These are phyloP conservation scores for Coniochaeta sp. DNA, from an alignment of 2,329 filamentous ascomycete genomes.

Conservation along the genomic window DNA sequence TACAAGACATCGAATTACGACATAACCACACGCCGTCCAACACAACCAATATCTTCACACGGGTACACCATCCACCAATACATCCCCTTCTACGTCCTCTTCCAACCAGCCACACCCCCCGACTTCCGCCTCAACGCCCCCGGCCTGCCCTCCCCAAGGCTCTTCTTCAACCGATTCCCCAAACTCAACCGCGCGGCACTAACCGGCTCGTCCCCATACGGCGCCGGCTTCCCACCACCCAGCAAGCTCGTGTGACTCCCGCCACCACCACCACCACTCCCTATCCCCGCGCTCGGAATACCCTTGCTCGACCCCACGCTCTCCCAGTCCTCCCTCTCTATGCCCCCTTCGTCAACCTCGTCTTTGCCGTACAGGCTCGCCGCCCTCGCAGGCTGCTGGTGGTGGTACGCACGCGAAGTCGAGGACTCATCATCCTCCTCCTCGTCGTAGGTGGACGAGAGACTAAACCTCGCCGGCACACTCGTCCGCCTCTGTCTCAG, in stretches of 20 bases:
- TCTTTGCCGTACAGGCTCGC: slow-evolving; percentile 10
- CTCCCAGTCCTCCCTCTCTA: slow-evolving; percentile 29
- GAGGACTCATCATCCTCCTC: neutral
- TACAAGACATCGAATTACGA: no score
- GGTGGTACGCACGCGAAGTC: neutral
- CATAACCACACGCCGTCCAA: no score
- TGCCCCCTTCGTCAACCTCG: slow-evolving; percentile 12
- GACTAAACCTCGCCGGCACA: neutral
- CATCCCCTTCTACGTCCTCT: no score
- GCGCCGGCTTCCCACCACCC: slow-evolving; percentile 15
- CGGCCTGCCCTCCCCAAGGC: slow-evolving; percentile 37
- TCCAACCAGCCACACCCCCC: slow-evolving; percentile 15
- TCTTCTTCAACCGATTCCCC: slow-evolving; percentile 42
- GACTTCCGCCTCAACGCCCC: slow-evolving; percentile 30
- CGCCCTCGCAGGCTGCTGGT: neutral
- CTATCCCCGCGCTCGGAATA: slow-evolving; percentile 6
- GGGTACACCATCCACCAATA: no score
- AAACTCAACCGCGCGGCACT: slow-evolving; percentile 41
- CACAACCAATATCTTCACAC: no score
- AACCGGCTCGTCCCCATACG: slow-evolving; percentile 22
- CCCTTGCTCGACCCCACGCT: slow-evolving; percentile 20
- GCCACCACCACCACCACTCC: no score
- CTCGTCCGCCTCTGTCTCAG: slow-evolving; percentile 7
- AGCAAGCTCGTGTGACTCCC: no score
- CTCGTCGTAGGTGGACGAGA: neutral